These are phyloP conservation scores for Luffa acutangula DNA, from an alignment of 306 rosid species.

Conservation along the genomic window DNA sequence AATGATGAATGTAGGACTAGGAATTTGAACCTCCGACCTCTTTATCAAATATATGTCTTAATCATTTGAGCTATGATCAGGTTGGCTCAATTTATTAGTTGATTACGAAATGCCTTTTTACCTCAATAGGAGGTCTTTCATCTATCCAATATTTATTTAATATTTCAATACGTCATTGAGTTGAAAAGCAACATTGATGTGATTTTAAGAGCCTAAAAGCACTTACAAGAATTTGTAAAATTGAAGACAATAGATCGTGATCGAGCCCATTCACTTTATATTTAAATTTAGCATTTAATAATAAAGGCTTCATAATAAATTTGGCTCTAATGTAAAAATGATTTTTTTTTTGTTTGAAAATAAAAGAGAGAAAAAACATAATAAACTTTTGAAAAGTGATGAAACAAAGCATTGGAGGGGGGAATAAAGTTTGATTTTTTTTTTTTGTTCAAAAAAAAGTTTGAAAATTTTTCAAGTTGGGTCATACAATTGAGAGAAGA, in stretches of 20 bases:
- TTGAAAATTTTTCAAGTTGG: neutral
- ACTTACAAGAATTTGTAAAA: neutral
- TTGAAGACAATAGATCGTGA: neutral
- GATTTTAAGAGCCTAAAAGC: neutral
- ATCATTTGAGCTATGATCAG: no score
- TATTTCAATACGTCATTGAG: neutral
- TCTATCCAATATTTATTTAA: neutral
- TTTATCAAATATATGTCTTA: no score
- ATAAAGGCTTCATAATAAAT: no score
- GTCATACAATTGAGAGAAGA: neutral
- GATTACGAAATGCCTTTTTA: neutral
- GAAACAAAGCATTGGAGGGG: neutral
- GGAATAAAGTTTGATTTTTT: no score
- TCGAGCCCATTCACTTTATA: neutral
- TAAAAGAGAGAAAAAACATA: neutral
- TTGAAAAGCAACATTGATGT: neutral
- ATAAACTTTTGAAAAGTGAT: neutral
- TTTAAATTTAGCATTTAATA: no score
- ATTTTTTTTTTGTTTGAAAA: neutral
- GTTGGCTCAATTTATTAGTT: neutral
- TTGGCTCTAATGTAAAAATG: neutral
- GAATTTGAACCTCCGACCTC: no score
- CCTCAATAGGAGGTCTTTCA: accelerated
- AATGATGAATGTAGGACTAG: no score
- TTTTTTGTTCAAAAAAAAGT: no score